These are phyloP conservation scores for Metschnikowia dekortorum DNA, from an alignment of 805 yeast species.

Conservation along the genomic window DNA sequence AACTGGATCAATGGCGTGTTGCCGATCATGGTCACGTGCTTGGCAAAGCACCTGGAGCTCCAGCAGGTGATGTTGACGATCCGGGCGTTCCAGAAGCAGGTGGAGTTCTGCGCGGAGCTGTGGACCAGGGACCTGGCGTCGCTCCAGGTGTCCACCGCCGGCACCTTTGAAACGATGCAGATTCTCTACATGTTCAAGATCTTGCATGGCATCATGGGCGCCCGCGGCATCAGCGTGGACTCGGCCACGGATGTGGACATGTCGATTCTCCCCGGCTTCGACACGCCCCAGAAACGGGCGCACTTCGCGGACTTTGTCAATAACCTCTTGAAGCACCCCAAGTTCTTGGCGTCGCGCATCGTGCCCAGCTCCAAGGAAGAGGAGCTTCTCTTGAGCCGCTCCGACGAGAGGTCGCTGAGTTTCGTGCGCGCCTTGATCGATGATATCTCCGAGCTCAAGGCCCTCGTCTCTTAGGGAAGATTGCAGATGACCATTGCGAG, in stretches of 20 bases:
- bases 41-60: conserved; percentile 60
- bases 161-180: conserved; percentile 46
- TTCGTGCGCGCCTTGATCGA: conserved; percentile 45
- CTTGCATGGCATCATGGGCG: conserved; percentile 49
- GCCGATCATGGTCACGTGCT: conserved; percentile 56
- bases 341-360: conserved; percentile 67
- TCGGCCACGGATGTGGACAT: conserved; percentile 21
- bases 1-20: conserved; percentile 87
- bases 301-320: conserved; percentile 58
- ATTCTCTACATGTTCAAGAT: conserved; percentile 60
- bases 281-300: conserved; percentile 53
- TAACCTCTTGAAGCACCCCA: conserved; percentile 81
- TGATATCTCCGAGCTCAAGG: conserved; percentile 52
- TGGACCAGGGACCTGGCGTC: conserved; percentile 62
- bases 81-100: conserved; percentile 60
- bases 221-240: conserved; percentile 34
- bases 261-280: conserved; percentile 54
- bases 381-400: conserved; percentile 50
- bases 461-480: conserved; percentile 23
- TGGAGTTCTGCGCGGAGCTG: conserved; percentile 54
- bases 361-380: conserved; percentile 63
- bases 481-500: no score
- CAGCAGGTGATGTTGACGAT: conserved; percentile 63
- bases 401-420: conserved; percentile 23
- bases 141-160: conserved; percentile 33